These are phyloP conservation scores for Globisporangium alternatum DNA, from an alignment of 352 stramenopile species.

Conservation along the genomic window DNA sequence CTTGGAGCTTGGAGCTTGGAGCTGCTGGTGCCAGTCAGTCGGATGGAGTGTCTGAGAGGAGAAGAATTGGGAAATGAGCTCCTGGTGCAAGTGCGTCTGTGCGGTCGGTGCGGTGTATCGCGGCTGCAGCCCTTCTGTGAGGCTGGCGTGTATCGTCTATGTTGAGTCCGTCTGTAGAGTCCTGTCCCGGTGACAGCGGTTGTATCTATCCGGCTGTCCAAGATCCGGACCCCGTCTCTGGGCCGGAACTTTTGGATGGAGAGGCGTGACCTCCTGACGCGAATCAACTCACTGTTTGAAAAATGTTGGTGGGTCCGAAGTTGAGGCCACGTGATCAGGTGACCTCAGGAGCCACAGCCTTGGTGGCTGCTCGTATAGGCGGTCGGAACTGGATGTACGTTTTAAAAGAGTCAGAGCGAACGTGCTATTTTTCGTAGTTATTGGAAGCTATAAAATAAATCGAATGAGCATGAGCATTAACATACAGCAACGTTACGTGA, in stretches of 20 bases:
- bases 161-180: neutral
- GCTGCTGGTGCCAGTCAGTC: neutral
- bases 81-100: neutral
- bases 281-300: neutral
- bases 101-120: neutral
- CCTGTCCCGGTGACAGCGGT: neutral
- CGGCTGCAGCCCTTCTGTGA: neutral
- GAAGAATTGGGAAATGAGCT: neutral
- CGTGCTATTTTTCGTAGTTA: neutral
- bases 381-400: neutral
- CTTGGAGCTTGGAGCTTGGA: neutral
- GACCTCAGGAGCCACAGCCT: neutral
- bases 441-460: neutral
- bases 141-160: neutral
- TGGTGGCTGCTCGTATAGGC: constrained; percentile 9
- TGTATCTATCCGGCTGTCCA: neutral
- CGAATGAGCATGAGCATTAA: no score
- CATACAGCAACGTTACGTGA: neutral
- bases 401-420: neutral
- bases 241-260: neutral
- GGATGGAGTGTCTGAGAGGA: neutral
- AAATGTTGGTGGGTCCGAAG: neutral
- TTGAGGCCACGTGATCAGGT: neutral
- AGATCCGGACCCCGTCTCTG: neutral
- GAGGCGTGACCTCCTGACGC: neutral